Evolutionary conservation across 345 rosid genomes (phyloP), one percentile per base, ranked within the genome.

Genomic region (Schrenkiella parvula): DNA sequence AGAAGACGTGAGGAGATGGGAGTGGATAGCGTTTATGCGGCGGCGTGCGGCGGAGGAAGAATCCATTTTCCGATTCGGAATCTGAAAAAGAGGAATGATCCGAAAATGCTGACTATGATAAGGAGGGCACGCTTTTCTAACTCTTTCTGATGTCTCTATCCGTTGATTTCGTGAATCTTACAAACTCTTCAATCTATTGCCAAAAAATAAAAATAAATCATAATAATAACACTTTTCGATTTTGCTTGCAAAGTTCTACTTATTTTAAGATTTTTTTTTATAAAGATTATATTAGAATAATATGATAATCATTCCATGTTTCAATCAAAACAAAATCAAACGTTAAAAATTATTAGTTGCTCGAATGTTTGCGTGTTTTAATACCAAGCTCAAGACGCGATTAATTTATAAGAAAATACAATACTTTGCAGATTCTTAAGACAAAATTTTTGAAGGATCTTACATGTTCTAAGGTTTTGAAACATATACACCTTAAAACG

Each of bases 1-100:
- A 63, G 68, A 11, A 74, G 67, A 59, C 72, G 84, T 25, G 29
- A 71, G 22, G 64, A 93, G 88, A 66, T 91, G 99, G 66, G 78
- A 82, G 72, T 81, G 75, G 56, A 95, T 82, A 62, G 95, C 76
- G 39, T 79, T 53, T 53, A 95, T 72, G 56, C 99, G 96, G 75
- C 93, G 96, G 58, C 86, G 88, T 56, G 95, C 90, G 52, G 74
- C 23, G 34, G 77, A 29, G 22, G 72, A 37, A 11, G 86, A 76
- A 73, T 86, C 92, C 89, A 86, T 84, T 6, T 18, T 37, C 44
- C 62, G 76, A 55, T 56, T 64, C 46, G 63, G 61, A 63, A 54
- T 57, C 58, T 47, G 57, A 37, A 26, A 46, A 7, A 19, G 21
- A 51, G 41, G 41, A 46, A 42, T 68, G 79, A 75, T 59, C 73